Evolutionary conservation across 768 basidiomycete genomes (phyloP).

Genomic region (Russula virescens): DNA sequence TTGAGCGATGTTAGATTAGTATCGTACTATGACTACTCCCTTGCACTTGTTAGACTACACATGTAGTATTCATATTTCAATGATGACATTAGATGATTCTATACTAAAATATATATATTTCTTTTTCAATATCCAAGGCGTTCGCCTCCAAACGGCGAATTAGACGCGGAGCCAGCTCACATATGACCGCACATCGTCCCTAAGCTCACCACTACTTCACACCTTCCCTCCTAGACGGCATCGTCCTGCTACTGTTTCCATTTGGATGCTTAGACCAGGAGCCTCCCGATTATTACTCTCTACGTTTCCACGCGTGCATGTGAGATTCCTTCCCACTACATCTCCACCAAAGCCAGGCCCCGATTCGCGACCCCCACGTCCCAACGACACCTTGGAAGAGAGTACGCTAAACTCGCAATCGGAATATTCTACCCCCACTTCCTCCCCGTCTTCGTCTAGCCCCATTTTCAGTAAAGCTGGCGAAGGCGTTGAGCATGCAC

Average conservation of each 20-base stretch:
- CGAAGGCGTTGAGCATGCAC: neutral
- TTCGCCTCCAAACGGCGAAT: neutral
- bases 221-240: neutral
- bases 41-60: slow-evolving; percentile 11
- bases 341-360: neutral
- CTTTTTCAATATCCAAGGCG: too few species aligned
- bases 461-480: neutral
- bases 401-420: neutral
- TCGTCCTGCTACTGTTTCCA: neutral
- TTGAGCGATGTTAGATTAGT: slow-evolving; percentile 33
- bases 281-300: slow-evolving; percentile 1
- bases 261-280: slow-evolving; percentile 14
- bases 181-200: neutral
- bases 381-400: neutral
- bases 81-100: neutral
- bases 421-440: neutral
- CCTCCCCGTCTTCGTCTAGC: neutral
- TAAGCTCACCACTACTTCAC: neutral
- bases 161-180: slow-evolving; percentile 1
- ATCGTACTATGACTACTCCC: neutral
- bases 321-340: neutral
- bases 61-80: slow-evolving; percentile 2
- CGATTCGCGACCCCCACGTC: neutral
- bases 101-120: too few species aligned
- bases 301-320: neutral